A percentile compares a stretch with the other conserved stretches of the same genome.
These are phyloP conservation scores for Geotrichum citri-aurantii DNA, from an alignment of 1,139 yeast species.

Conservation along the genomic window DNA sequence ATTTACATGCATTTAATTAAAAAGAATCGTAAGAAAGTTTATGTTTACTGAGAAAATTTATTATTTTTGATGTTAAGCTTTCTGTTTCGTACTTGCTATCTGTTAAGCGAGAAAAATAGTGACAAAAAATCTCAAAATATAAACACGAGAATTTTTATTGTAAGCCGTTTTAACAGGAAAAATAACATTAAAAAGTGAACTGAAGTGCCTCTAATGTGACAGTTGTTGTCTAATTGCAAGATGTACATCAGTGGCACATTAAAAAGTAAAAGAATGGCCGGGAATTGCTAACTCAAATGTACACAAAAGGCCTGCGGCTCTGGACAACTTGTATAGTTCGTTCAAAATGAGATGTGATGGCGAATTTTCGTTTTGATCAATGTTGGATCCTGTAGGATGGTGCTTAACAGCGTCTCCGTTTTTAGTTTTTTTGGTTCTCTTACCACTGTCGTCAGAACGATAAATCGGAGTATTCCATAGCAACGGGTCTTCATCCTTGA, in stretches of 20 bases:
- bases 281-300: constrained; percentile 26
- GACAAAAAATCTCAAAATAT: no score
- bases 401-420: not conserved
- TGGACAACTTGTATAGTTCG: constrained; percentile 23
- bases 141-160: no score
- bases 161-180: no score
- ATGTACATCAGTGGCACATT: not conserved
- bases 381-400: constrained; percentile 3
- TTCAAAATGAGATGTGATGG: constrained; percentile 21
- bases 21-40: no score
- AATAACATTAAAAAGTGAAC: no score
- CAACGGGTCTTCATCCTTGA: constrained; percentile 46
- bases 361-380: constrained; percentile 7
- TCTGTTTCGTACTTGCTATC: no score
- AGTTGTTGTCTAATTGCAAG: no score
- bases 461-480: constrained; percentile 8
- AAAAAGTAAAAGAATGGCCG: constrained; percentile 19
- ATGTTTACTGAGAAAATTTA: no score
- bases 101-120: no score
- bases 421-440: not conserved
- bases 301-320: constrained; percentile 22
- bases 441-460: constrained; percentile 2
- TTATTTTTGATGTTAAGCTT: no score
- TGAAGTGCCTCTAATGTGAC: not conserved
- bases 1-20: no score